Base-by-base conservation (phyloP, 2,329 filamentous ascomycete genomes). In the Epichloe typhina region DNA sequence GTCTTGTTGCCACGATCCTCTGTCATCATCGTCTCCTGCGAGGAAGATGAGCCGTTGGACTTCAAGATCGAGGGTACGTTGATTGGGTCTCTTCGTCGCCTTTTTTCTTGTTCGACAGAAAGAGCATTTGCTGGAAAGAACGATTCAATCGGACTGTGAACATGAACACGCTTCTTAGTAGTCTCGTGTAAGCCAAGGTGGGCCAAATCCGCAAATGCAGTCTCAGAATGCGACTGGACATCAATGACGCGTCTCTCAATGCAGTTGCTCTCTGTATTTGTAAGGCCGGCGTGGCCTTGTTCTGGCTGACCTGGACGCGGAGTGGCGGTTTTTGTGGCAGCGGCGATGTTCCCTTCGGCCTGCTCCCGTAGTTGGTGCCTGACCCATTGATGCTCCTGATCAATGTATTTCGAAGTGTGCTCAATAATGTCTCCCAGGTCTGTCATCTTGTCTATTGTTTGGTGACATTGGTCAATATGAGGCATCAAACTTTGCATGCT, bases 51-150 rank as follows among this genome's bases (percentile, higher is more conserved):
- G 9, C 36, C 23, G 17, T 37, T 49, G 17, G 35, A 26, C 42
- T 67, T 69, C 33, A 71, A 47, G 26, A 70, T 70, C 1, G 68
- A 64, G 1, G 61, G 64, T 5, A 64, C 61, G 13, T 56, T 53
- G 4, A 41, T 53, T 3, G 57, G 57, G 46, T 61, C 63, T 36
- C 68, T 59, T 31, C 68, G 62, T 21, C 62, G 61, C 12, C 57
- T 54, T 52, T 52, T 69, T 53, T 71, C 68, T 45, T 70, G 63
- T 44, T 61, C 54, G 35, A 69, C 51, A 1, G 67, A 67, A n/a
- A 58, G 62, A 5, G 63, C 60, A 5, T 54, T 54, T 2, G 54
- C 59, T 3, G 59, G 59, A 8, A 57, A 58, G n/a, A 52, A 17
- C 4, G 50, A 45, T 31, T 57, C 51, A 6, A 51, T 46, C 31